Conservation (phyloP, 768 basidiomycete genomes). For the Ephemerocybe angulata region DNA sequence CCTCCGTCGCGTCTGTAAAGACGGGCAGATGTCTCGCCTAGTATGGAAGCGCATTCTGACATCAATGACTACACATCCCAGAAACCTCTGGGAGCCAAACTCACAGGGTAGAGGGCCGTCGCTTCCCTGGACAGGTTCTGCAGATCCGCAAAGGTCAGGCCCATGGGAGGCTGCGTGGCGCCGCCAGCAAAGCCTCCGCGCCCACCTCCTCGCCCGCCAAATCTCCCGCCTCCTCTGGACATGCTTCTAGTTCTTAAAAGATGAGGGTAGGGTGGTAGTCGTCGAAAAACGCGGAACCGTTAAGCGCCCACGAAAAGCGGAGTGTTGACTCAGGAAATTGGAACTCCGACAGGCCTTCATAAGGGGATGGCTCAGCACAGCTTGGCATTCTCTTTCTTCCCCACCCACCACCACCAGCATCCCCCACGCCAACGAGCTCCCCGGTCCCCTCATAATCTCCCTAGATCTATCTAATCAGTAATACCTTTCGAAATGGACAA, state of each 20-base stretch:
- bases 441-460: slow-evolving; percentile 9
- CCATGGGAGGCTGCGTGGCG: slow-evolving; percentile 62
- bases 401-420: slow-evolving; percentile 34
- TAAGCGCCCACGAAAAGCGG: slow-evolving; percentile 16
- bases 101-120: slow-evolving; percentile 78
- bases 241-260: slow-evolving; percentile 28
- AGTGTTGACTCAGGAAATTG: slow-evolving; percentile 25
- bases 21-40: slow-evolving; percentile 71
- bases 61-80: slow-evolving; percentile 17
- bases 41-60: slow-evolving; percentile 14
- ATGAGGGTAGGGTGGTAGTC: slow-evolving; percentile 8
- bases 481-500: slow-evolving; percentile 59
- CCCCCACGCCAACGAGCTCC: slow-evolving; percentile 21
- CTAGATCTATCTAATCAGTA: slow-evolving; percentile 1
- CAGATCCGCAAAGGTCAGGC: slow-evolving; percentile 76
- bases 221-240: slow-evolving; percentile 40
- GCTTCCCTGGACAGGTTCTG: slow-evolving; percentile 73
- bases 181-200: slow-evolving; percentile 59
- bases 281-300: slow-evolving; percentile 9
- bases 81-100: slow-evolving; percentile 30
- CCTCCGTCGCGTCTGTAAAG: slow-evolving; percentile 58
- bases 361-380: slow-evolving; percentile 21
- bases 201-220: slow-evolving; percentile 45
- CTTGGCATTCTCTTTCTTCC: slow-evolving; percentile 23
- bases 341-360: slow-evolving; percentile 37